Percentiles rank a stretch among this genome's conserved stretches.
Evolutionary conservation across 202 grass and related monocot species (phyloP).

Genomic region (Cymbopogon flexuosus): DNA sequence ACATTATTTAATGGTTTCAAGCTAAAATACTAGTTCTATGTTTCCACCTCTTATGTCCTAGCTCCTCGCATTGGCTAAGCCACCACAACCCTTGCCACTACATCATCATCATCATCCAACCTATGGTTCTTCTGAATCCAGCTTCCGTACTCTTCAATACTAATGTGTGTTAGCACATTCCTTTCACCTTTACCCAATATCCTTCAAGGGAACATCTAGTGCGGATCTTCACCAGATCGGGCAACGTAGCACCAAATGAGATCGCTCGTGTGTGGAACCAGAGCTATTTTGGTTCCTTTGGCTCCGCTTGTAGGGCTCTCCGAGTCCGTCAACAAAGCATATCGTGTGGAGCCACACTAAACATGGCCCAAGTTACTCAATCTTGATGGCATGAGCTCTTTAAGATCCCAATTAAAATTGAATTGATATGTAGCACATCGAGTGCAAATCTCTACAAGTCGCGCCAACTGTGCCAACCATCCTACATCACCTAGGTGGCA

Average conservation of each 20-base stretch:
- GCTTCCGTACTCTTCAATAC: not conserved
- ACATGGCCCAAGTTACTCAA: not conserved
- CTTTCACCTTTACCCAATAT: not conserved
- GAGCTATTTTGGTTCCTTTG: not conserved
- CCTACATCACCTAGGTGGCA: not conserved
- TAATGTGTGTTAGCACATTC: not conserved
- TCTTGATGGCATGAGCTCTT: not conserved
- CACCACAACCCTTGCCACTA: not conserved
- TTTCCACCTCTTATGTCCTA: not conserved
- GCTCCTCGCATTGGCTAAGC: not conserved
- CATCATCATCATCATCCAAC: not conserved
- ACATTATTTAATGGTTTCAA: not conserved
- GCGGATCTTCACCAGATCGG: not conserved
- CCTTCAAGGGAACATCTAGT: not conserved
- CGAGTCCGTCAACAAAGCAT: not conserved
- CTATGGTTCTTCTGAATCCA: not conserved
- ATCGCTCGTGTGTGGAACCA: not conserved
- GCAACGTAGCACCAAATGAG: not conserved
- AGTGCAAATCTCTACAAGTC: not conserved
- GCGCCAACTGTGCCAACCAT: not conserved
- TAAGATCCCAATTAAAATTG: not conserved
- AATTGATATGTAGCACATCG: not conserved
- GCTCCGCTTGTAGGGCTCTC: not conserved
- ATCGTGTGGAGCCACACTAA: accelerated
- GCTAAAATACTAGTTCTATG: not conserved